Base-by-base conservation (phyloP, 2,329 filamentous ascomycete genomes). In the Metarhizium guizhouense region DNA sequence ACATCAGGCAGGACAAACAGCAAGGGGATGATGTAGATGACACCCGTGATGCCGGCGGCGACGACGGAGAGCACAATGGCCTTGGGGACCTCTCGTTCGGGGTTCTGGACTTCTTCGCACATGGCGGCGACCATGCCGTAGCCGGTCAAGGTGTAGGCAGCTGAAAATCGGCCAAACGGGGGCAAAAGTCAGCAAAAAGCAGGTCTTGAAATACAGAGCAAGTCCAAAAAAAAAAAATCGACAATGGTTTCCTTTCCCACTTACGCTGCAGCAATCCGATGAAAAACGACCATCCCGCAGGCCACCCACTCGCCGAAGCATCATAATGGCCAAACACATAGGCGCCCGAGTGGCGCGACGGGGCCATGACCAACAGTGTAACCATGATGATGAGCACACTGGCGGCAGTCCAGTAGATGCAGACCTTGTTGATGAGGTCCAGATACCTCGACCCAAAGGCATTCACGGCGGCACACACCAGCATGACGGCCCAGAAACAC, bases 1-100 rank as follows among this genome's bases (percentile, higher is more conserved):
- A 91, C 79, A 52, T 87, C 79, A 0, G 88, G 87, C 32, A 92
- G 75, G 40, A 90, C 85, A 67, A 92, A 91, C 30, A 92, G 77
- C 59, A 93, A 78, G 0, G 87, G 87, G 47, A 92, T 81, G 14
- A 91, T 69, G 68, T 88, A 91, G 60, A 73, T 56, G 60, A 73
- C 77, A 36, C 85, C 85, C 1, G 85, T 87, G 51, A 82, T 69
- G 47, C 82, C 82, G 43, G 85, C 85, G 42, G 87, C 87, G 36
- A 72, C 69, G 49, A 87, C 84, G 58, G 83, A 86, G 57, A 80
- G 79, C 42, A 88, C 77, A 76, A 88, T 87, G 62, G 87, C 85
- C 61, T 78, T 80, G 25, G 85, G 85, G 1, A 85, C 85, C 60
- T 86, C 77, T 5, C 81, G 73, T 16, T 83, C 73, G 1, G 81